Evolutionary conservation across 495 filamentous ascomycete genomes (phyloP), one percentile per base, ranked within the genome.

Genomic region (Echria macrotheca): DNA sequence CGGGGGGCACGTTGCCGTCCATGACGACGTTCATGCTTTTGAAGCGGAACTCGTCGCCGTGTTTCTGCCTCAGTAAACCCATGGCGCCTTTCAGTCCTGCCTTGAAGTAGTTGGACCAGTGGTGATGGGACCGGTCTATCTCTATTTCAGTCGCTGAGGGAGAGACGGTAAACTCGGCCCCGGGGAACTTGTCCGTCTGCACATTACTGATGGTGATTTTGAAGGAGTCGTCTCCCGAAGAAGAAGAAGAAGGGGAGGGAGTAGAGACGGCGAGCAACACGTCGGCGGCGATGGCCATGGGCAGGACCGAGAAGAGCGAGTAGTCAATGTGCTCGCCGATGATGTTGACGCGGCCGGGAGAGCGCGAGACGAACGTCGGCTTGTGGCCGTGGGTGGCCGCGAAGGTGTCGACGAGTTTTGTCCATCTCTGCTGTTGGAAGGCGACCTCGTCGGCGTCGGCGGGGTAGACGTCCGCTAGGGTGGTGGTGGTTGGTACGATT

Each of bases 321-420:
- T 98, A 98, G 74, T 98, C 93, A 60, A 98, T 96, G 70, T 98
- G 93, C 74, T 98, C 93, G 63, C 93, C 93, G 58, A 98, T 96
- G 64, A 98, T 93, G 74, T 97, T 97, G 51, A 98, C 93, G 49
- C 93, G 79, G 42, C 93, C 93, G 0, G 93, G 93, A 49, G 89
- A 94, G 39, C 93, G 81, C 1, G 93, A 79, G 5, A 97, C 80
- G 58, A 96, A 97, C 35, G 89, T 78, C 2, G 91, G 82, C 10
- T 67, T 71, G 31, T 78, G 74, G 49, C 78, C 81, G 69, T 90
- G 96, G n/a, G 62, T 69, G 50, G 81, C 71, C 57, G 82, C 69
- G 66, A 98, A 98, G 49, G 78, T 78, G 28, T 72, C 68, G 23
- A 90, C 67, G 12, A 98, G 78, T 19, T 63, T 67, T 31, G 84